Evolutionary conservation across 768 basidiomycete species (phyloP), one percentile per base, ranked within the genome.

Genomic region (Terana coerulea): DNA sequence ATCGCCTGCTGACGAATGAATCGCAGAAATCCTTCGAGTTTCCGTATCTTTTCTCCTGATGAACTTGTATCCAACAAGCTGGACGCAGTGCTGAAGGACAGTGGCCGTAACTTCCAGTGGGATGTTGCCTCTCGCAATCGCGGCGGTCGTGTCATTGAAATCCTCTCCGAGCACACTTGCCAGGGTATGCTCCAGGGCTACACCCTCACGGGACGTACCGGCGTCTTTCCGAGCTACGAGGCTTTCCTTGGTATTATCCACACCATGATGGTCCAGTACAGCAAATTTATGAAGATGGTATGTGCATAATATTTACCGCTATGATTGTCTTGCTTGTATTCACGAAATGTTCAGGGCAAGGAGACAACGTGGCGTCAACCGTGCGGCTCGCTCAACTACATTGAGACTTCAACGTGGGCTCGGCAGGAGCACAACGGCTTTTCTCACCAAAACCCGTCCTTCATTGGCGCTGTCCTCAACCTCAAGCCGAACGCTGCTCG

Each of bases 121-220:
- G 93, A 95, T 61, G 59, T 74, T 10, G 75, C 78, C 1, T 75
- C 73, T 19, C 80, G 86, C 56, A 82, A 72, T 9, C 73, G 84
- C 55, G 89, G 88, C 34, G 93, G 92, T 0, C 83, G 91, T 8
- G 81, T 95, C 39, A 75, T 93, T 53, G 93, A 95, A 68, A 93
- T 94, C 50, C 80, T 95, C 15, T 90, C 86, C 6, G 90, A 91
- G 62, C 91, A 93, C 61, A 91, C 88, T 9, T 88, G 88, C 58
- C 88, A 93, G 64, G 91, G 87, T 21, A 92, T 92, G 85, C 73
- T 95, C 11, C 90, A 97, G 67, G 92, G 93, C 2, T 95, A 95
- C 68, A 92, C 91, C 5, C 79, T 97, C 40, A 95, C 93, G 0
- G 93, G 93, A 8, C 75, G 86, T 34, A 87, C 85, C 0, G 91